Conservation (phyloP, 106 monocot species). For the Dendrobium nobile region DNA sequence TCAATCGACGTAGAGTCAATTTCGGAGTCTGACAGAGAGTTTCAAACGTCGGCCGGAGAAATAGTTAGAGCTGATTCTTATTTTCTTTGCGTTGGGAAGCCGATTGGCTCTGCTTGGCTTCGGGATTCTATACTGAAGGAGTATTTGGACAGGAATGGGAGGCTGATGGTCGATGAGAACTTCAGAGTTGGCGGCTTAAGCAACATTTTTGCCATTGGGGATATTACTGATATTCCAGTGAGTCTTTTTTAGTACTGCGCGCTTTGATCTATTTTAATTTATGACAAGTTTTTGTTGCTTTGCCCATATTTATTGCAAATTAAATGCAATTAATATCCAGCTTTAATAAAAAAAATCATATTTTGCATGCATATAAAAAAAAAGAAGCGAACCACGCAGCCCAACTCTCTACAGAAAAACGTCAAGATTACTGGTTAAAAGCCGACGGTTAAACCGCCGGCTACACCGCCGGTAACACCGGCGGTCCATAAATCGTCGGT, state of each 20-base stretch:
- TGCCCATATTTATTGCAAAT: no score
- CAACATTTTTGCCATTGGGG: slow-evolving; percentile 40
- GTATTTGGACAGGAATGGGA: slow-evolving; percentile 24
- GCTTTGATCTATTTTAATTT: no score
- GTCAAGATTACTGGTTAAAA: no score
- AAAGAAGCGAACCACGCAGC: no score
- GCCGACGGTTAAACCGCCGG: no score
- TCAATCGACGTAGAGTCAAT: slow-evolving; percentile 15
- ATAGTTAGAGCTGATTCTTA: slow-evolving; percentile 25
- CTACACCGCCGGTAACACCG: no score
- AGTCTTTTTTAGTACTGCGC: background rate
- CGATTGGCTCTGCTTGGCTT: slow-evolving; percentile 29
- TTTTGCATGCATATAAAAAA: no score
- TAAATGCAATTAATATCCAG: no score
- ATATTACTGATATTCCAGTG: slow-evolving; percentile 33
- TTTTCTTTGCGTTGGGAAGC: slow-evolving; percentile 27
- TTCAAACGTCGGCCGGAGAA: slow-evolving; percentile 19
- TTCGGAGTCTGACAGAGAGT: slow-evolving; percentile 13
- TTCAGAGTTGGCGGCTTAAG: slow-evolving; percentile 23
- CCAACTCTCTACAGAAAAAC: no score
- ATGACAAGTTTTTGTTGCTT: no score
- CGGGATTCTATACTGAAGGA: slow-evolving; percentile 20
- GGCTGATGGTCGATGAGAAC: slow-evolving; percentile 39
- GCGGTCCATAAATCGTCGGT: no score
- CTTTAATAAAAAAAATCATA: no score